Base-by-base conservation (phyloP, 352 stramenopile genomes). In the Pythium aphanidermatum region DNA sequence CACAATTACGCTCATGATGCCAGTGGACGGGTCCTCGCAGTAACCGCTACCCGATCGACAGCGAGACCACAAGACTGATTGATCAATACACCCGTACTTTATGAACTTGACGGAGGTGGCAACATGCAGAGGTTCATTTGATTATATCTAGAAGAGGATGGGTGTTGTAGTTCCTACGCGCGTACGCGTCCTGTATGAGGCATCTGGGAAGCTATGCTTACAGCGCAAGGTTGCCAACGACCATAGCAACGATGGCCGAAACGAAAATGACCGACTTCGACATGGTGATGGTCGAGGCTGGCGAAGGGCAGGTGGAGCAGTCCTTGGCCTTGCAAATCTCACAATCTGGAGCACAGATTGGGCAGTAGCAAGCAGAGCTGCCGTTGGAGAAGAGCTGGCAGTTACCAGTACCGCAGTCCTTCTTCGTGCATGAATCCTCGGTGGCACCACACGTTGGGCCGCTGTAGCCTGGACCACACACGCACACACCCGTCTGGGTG, bases 1-100 rank as follows among this genome's bases (percentile, higher is more conserved):
- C 82, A 97, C 95, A 25, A 99, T 99, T 66, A 99, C 97, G 47
- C 80, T 99, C 55, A 97, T 99, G 74, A 96, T 95, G 84, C 71
- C 70, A 33, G 83, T 89, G 74, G 80, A 86, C 34, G 68, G 68
- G 33, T 44, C 63, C 23, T 52, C 46, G 12, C 43, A 63, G 29
- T 55, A 28, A 46, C 21, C 13, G 13, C 44, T 5, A 10, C 25
- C 25, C 2, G 25, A 2, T 27, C 32, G 17, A 29, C n/a, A 32
- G 23, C 33, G 3, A 36, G 20, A 26, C 37, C 34, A 28, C 16
- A 37, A 31, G 35, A 40, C 7, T 11, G 17, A 23, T 14, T 33
- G 28, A 33, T 13, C 14, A 33, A 33, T 13, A 9, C 9, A 33
- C 28, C 14, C 28, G n/a, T n/a, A n/a, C n/a, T n/a, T n/a, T 17